Percentiles rank a stretch among this genome's conserved stretches.
Evolutionary conservation across 1,139 yeast species (phyloP).

Genomic region (Suhomyces bokatorum): DNA sequence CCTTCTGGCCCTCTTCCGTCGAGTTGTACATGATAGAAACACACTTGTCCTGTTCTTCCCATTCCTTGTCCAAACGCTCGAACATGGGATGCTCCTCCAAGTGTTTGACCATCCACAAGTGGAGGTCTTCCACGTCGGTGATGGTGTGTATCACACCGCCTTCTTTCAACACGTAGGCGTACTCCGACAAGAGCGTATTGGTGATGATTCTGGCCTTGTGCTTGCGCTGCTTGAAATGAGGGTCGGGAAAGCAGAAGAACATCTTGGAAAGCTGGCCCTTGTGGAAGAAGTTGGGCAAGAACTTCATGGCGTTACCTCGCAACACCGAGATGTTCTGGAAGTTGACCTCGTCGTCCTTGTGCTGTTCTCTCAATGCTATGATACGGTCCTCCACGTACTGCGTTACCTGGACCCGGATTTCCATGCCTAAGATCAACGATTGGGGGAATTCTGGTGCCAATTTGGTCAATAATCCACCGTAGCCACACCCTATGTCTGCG

Average conservation of each 20-base stretch:
- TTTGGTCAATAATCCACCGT: slow-evolving; percentile 86
- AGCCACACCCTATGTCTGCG: slow-evolving; percentile 98
- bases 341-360: slow-evolving; percentile 30
- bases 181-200: slow-evolving; percentile 82
- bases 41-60: slow-evolving; percentile 80
- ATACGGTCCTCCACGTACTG: slow-evolving; percentile 95
- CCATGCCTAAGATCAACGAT: slow-evolving; percentile 85
- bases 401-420: slow-evolving; percentile 95
- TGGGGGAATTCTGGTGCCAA: slow-evolving; percentile 78
- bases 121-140: slow-evolving; percentile 93
- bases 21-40: slow-evolving; percentile 84
- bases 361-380: slow-evolving; percentile 73
- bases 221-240: slow-evolving; percentile 95
- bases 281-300: slow-evolving; percentile 86
- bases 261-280: slow-evolving; percentile 82
- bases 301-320: slow-evolving; percentile 97
- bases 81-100: slow-evolving; percentile 88
- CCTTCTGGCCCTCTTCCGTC: slow-evolving; percentile 98
- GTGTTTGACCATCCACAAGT: slow-evolving; percentile 95
- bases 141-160: slow-evolving; percentile 92
- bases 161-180: slow-evolving; percentile 84
- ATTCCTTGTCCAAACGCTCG: slow-evolving; percentile 72
- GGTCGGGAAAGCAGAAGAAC: slow-evolving; percentile 99
- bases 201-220: slow-evolving; percentile 97
- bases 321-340: slow-evolving; percentile 87